Evolutionary conservation across 139 green algal species (phyloP), one percentile per base, ranked within the genome.

Genomic region (Micromonas pusilla): DNA sequence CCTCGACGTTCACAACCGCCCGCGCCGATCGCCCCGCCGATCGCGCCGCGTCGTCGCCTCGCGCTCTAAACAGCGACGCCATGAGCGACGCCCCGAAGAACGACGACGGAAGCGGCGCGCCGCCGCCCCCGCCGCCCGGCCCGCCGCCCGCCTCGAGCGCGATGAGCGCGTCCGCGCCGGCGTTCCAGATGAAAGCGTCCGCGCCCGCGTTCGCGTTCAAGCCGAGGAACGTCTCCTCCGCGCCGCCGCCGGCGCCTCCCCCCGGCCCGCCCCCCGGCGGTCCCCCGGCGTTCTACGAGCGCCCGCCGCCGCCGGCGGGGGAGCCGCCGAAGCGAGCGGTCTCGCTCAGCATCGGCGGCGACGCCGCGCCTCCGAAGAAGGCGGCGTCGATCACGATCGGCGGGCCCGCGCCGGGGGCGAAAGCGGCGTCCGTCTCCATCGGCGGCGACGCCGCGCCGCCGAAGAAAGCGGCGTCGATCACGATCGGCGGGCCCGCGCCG

Each of bases 151-250:
- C 9, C 9, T 9, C 45, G 45, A 9, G 9, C 45, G 16, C 9
- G 45, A 57, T 57, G 45, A 57, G 16, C 45, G 45, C 68, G 33
- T 33, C 23, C 21, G 36, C 68, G 37, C 25, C 36, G 0, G 1
- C 68, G 36, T 74, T 74, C 36, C 2, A 60, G 2, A 36, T 75
- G 20, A 75, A 75, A 21, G 34, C 68, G 68, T 33, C 1, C 36
- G 33, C 68, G 68, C 2, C 3, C 2, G 37, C 68, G 68, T 39
- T 39, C 3, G 68, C 53, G 34, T 57, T 57, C 45, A 57, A 57
- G 45, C 45, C 45, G 9, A 9, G 45, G 9, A 57, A 57, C 45
- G 9, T 57, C 45, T 21, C 37, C 37, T 34, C 20, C 20, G 6
- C n/a, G 66, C 1, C 2, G 63, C 3, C 28, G 31, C 2, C 36